These are phyloP conservation scores for Jackrogersella multiformis DNA, from an alignment of 495 filamentous ascomycete genomes.

Conservation along the genomic window DNA sequence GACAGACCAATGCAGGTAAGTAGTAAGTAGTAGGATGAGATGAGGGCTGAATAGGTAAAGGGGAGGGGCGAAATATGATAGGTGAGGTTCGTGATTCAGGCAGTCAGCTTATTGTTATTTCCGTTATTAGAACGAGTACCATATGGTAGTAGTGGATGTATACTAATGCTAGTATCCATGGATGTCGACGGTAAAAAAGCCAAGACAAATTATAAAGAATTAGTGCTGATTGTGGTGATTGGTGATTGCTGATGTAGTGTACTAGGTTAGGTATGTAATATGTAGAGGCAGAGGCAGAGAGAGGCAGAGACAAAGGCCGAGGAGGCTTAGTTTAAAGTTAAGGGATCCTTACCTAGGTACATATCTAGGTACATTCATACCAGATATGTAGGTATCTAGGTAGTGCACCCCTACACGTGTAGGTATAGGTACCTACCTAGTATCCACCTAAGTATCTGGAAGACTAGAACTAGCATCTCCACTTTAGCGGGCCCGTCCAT, in stretches of 20 bases:
- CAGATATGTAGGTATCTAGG: too few species aligned
- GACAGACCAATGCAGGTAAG: too few species aligned
- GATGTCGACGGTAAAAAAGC: conserved; percentile 15
- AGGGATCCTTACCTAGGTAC: conserved; percentile 14
- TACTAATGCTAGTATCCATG: neutral
- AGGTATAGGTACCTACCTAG: too few species aligned
- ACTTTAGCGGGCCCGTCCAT: too few species aligned
- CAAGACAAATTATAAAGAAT: conserved; percentile 20
- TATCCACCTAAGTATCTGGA: too few species aligned
- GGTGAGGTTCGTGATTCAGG: conserved; percentile 13
- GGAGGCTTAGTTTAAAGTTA: conserved; percentile 24
- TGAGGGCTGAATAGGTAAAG: conserved; percentile 32
- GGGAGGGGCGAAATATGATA: conserved; percentile 22
- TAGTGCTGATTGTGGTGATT: conserved; percentile 17
- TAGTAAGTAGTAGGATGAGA: neutral
- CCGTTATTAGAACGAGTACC: conserved; percentile 20
- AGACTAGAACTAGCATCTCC: too few species aligned
- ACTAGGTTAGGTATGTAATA: too few species aligned
- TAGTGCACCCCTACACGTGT: too few species aligned
- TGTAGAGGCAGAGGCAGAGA: too few species aligned
- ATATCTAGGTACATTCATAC: neutral
- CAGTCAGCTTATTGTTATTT: conserved; percentile 28
- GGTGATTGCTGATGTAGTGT: too few species aligned
- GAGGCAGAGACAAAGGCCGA: neutral
- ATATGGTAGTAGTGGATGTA: neutral